A percentile compares a stretch with the other conserved stretches of the same genome.
These are phyloP conservation scores for Gleditsia sinensis DNA, from an alignment of 306 rosid species.

Conservation along the genomic window DNA sequence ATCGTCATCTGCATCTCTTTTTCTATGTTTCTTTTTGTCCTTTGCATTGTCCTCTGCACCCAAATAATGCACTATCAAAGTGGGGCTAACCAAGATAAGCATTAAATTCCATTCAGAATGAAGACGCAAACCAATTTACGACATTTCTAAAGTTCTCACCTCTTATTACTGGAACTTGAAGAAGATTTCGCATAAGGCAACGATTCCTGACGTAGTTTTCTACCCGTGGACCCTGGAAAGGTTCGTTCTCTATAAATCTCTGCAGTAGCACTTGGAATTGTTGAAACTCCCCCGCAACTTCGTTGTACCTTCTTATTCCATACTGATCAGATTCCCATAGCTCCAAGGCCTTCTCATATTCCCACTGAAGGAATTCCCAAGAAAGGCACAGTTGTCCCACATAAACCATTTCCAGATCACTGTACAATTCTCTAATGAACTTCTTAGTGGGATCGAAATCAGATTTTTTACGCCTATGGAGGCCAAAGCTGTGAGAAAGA, in stretches of 20 bases:
- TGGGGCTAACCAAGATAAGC: background rate
- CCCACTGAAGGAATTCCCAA: constrained; percentile 93
- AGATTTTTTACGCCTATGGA: constrained; percentile 46
- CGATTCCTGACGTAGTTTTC: constrained; percentile 72
- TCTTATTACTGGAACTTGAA: constrained; percentile 78
- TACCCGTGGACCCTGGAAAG: constrained; percentile 73
- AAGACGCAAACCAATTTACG: background rate
- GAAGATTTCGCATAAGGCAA: constrained; percentile 58
- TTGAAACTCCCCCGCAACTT: constrained; percentile 85
- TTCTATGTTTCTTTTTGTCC: constrained; percentile 50
- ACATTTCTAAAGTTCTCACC: constrained; percentile 42
- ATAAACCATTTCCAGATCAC: constrained; percentile 80
- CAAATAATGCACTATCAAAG: constrained; percentile 33
- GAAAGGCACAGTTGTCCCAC: constrained; percentile 95
- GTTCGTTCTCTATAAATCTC: constrained; percentile 80
- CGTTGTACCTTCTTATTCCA: constrained; percentile 48
- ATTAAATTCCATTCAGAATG: background rate
- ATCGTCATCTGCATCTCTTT: constrained; percentile 34
- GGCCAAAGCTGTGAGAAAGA: constrained; percentile 49
- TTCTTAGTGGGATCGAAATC: constrained; percentile 61
- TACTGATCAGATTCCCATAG: constrained; percentile 60
- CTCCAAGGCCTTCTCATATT: constrained; percentile 62
- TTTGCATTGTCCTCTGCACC: constrained; percentile 63
- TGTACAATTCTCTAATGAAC: constrained; percentile 48
- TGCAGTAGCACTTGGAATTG: constrained; percentile 80